phyloP scores from a whole-genome alignment of 2,329 filamentous ascomycete species.

The Sporothrix brasiliensis region DNA sequence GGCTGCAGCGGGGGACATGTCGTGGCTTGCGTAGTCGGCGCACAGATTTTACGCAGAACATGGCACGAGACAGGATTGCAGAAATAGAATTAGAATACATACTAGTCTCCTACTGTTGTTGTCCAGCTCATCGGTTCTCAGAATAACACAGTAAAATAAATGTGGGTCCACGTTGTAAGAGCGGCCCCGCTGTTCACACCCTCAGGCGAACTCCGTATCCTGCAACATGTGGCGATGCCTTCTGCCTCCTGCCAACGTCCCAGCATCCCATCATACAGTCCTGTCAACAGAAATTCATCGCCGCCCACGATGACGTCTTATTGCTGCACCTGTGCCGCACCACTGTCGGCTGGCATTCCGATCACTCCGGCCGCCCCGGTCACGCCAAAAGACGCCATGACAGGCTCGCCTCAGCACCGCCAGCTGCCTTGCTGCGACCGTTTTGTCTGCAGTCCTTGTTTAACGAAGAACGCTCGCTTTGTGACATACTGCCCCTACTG shows the following conservation, averaged over 20 bases:
- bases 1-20: constrained; percentile 33
- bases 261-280: neutral
- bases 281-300: too few relatives aligned
- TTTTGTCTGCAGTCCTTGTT: constrained; percentile 71
- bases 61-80: neutral
- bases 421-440: constrained; percentile 69
- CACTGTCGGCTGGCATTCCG: constrained; percentile 52
- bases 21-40: constrained; percentile 29
- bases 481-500: constrained; percentile 72
- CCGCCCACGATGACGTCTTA: constrained; percentile 23
- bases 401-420: constrained; percentile 50
- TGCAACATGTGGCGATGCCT: constrained; percentile 18
- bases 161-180: neutral
- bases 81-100: neutral
- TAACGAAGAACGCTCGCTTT: constrained; percentile 70
- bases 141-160: neutral
- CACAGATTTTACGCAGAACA: neutral
- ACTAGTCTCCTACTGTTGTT: too few relatives aligned
- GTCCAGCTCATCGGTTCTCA: neutral
- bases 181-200: constrained; percentile 14
- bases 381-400: neutral
- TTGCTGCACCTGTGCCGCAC: constrained; percentile 71
- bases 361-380: constrained; percentile 43
- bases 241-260: neutral
- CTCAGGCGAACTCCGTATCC: neutral